phyloP scores from a whole-genome alignment of 108 stramenopile species.

The Discostella stelligeroides region DNA sequence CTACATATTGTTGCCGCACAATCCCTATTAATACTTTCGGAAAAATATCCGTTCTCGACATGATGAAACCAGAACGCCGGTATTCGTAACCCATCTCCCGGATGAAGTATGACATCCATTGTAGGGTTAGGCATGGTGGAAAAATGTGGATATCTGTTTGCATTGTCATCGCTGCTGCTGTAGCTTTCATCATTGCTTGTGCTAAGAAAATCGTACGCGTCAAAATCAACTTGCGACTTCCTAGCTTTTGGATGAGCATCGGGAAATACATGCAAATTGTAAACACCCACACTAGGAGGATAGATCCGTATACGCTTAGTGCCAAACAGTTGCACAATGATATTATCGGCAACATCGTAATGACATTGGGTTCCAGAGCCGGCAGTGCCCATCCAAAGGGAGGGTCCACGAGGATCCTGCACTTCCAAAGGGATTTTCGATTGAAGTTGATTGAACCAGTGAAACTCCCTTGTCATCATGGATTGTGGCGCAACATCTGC shows the following conservation, averaged over 20 bases:
- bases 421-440: background rate
- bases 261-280: slow-evolving; percentile 37
- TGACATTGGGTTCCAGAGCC: slow-evolving; percentile 39
- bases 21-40: no score
- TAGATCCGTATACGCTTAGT: slow-evolving; percentile 32
- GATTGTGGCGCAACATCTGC: background rate
- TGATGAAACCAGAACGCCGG: slow-evolving; percentile 56
- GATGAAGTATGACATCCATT: slow-evolving; percentile 34
- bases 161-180: background rate
- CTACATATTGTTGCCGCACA: background rate
- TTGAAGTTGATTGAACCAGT: background rate
- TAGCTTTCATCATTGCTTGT: no score
- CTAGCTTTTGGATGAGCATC: slow-evolving; percentile 48
- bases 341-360: slow-evolving; percentile 48
- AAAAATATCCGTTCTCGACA: slow-evolving; percentile 24
- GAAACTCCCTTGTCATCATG: background rate
- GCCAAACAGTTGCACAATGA: slow-evolving; percentile 42
- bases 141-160: slow-evolving; percentile 14
- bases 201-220: background rate
- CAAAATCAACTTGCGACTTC: slow-evolving; percentile 48
- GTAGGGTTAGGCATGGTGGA: slow-evolving; percentile 7
- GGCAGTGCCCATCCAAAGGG: slow-evolving; percentile 38
- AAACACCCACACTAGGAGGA: slow-evolving; percentile 17
- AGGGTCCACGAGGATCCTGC: slow-evolving; percentile 3
- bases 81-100: slow-evolving; percentile 39